Evolutionary conservation across 306 rosid species (phyloP), one percentile per base, ranked within the genome.

Genomic region (Cucurbita moschata): DNA sequence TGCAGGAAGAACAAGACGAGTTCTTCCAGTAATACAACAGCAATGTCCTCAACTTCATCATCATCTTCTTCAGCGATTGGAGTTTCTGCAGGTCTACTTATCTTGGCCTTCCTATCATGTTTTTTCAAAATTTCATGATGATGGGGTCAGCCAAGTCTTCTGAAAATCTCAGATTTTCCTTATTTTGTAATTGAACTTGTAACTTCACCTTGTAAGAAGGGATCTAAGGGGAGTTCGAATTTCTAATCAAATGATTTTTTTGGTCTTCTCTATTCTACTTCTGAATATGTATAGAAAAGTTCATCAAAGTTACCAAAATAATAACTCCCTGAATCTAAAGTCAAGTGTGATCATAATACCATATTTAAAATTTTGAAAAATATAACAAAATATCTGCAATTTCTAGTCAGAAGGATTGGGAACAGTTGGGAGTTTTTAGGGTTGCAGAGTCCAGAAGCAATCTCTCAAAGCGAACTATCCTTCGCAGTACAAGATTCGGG

Each of bases 1-100:
- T 67, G 67, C 90, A 86, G 96, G 78, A 87, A 79, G 80, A 89
- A 89, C 79, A 92, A 85, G 84, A 89, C 90, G 8, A 46, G 83
- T 38, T 63, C 84, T 63, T 63, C 69, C 37, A 82, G 84, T 44
- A 92, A 89, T 43, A 75, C 96, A 18, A 92, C 96, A 5, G 92
- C 97, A 54, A 85, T 85, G 67, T 61, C 95, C n/a, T 83, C 97
- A 30, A 83, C 85, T 53, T 82, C 97, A 21, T 78, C 86, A 12
- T 82, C 97, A 21, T 79, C 86, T n/a, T 77, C 80, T 49, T 14
- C 78, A 4, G 74, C 11, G 26, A 81, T 73, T 18, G 82, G 49
- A 65, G 75, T 71, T 49, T 77, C 78, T n/a, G 43, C 85, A 4
- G 69, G 76, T 69, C 79, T 77, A 75, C 68, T 86, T 81, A 71